Base-by-base conservation (phyloP, 2,329 filamentous ascomycete species). In the Cladophialophora psammophila region DNA sequence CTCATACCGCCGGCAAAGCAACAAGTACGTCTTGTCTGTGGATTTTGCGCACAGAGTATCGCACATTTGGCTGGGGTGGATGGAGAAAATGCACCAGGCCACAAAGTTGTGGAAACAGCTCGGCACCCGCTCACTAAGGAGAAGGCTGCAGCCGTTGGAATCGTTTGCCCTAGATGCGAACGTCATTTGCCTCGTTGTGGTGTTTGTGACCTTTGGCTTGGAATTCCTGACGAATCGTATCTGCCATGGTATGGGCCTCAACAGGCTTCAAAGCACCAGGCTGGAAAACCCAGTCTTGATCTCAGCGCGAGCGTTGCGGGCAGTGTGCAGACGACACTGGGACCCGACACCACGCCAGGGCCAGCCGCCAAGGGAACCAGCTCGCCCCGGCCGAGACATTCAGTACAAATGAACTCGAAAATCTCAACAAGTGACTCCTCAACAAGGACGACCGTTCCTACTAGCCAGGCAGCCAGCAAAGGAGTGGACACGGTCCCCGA, bases 181-280 rank as follows among this genome's bases (percentile, higher is more conserved):
- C 80, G 85, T 1, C 86, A 87, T 71, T 85, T 90, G 82, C 87
- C 88, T 1, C 81, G 87, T 2, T 90, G 88, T 71, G 86, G 85
- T 1, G 80, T 90, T 10, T 90, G 88, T 72, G 85, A 84, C 73
- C 77, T 87, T 69, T 89, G 86, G 86, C 79, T 90, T 2, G 87
- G 87, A 0, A 82, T 82, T 12, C 84, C 86, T 0, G 85, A 88
- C 74, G 83, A 86, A 5, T 80, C 80, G 69, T 83, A 69, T 54
- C 55, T 72, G 50, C 71, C 71, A 18, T 72, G 71, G 69, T 69
- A 69, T 61, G 64, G 63, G 8, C 36, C 34, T 9, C 65, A 65
- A 40, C 53, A 64, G 15, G 57, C 38, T 15, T 48, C 56, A 34
- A 65, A 60, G 40, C 45, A 60, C 48, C 64, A 66, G 6, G 26